These are phyloP conservation scores for Trichoderma sp. DNA, from an alignment of 2,329 filamentous ascomycete genomes.

Conservation along the genomic window DNA sequence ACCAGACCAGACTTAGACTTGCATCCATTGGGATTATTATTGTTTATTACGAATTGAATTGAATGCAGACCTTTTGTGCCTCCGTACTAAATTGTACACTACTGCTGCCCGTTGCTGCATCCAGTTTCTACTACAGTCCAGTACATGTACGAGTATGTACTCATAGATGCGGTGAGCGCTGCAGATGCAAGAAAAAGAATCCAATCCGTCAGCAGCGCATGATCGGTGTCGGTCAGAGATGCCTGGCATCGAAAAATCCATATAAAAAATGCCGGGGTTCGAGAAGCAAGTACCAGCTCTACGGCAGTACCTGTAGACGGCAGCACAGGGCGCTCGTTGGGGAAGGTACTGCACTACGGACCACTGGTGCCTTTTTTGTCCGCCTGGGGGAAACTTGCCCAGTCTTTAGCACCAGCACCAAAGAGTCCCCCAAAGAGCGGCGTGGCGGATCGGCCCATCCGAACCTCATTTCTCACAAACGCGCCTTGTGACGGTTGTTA, in stretches of 20 bases:
- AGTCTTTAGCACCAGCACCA: background rate
- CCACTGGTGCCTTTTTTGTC: background rate
- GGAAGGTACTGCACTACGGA: background rate
- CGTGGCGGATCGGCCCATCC: slow-evolving; percentile 13
- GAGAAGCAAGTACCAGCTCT: background rate
- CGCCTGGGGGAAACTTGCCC: background rate
- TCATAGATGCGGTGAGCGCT: background rate
- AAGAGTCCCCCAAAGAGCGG: background rate
- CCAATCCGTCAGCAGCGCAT: background rate
- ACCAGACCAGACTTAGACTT: background rate
- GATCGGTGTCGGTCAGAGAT: background rate
- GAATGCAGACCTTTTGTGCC: background rate
- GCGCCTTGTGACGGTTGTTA: background rate
- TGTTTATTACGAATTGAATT: background rate
- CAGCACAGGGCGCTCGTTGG: slow-evolving; percentile 7
- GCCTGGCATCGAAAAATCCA: background rate
- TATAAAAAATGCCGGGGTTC: background rate
- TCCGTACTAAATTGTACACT: background rate
- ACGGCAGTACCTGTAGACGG: slow-evolving; percentile 1
- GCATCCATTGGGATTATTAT: background rate
- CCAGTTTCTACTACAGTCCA: background rate
- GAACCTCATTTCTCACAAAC: slow-evolving; percentile 6
- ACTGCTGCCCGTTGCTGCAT: background rate
- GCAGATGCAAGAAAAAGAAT: background rate
- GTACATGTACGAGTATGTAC: background rate